Percentiles rank a stretch among this genome's conserved stretches.
These are phyloP conservation scores for Penicillium riverlandense DNA, from an alignment of 495 filamentous ascomycete species.

Conservation along the genomic window DNA sequence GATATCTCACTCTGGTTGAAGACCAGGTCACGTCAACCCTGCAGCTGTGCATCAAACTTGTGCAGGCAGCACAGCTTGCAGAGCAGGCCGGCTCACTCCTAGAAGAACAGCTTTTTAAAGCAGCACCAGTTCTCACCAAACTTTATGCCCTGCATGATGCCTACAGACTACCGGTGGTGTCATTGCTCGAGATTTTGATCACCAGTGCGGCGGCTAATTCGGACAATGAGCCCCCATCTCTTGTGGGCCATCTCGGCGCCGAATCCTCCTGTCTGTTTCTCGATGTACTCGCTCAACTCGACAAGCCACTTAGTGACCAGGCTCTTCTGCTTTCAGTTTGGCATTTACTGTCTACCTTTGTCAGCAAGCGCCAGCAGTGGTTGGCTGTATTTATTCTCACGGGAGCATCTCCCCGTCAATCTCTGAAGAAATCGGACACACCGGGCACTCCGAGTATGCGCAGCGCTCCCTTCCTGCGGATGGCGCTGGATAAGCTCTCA, in stretches of 20 bases:
- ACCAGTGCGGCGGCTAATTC: slow-evolving; percentile 52
- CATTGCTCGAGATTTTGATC: slow-evolving; percentile 69
- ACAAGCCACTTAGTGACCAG: slow-evolving; percentile 60
- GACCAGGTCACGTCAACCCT: slow-evolving; percentile 58
- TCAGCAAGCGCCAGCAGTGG: slow-evolving; percentile 91
- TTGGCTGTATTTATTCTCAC: slow-evolving; percentile 89
- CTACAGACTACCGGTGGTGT: slow-evolving; percentile 57
- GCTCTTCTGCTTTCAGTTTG: slow-evolving; percentile 62
- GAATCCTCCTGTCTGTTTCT: slow-evolving; percentile 79
- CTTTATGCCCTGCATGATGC: slow-evolving; percentile 65
- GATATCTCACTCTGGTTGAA: slow-evolving; percentile 47
- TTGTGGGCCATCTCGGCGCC: slow-evolving; percentile 79
- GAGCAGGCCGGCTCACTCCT: slow-evolving; percentile 54
- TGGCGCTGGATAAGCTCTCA: slow-evolving; percentile 67
- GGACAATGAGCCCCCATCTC: slow-evolving; percentile 70
- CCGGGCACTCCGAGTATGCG: slow-evolving; percentile 29
- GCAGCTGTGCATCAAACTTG: slow-evolving; percentile 56
- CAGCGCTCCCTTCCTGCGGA: slow-evolving; percentile 59
- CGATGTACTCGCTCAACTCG: slow-evolving; percentile 67
- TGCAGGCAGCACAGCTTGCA: slow-evolving; percentile 61
- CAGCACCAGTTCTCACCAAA: slow-evolving; percentile 64
- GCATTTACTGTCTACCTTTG: slow-evolving; percentile 78
- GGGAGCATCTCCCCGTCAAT: slow-evolving; percentile 71
- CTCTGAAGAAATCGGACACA: slow-evolving; percentile 49
- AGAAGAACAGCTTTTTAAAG: slow-evolving; percentile 73